phyloP scores from a whole-genome alignment of 306 rosid genomes.

The Benincasa hispida region DNA sequence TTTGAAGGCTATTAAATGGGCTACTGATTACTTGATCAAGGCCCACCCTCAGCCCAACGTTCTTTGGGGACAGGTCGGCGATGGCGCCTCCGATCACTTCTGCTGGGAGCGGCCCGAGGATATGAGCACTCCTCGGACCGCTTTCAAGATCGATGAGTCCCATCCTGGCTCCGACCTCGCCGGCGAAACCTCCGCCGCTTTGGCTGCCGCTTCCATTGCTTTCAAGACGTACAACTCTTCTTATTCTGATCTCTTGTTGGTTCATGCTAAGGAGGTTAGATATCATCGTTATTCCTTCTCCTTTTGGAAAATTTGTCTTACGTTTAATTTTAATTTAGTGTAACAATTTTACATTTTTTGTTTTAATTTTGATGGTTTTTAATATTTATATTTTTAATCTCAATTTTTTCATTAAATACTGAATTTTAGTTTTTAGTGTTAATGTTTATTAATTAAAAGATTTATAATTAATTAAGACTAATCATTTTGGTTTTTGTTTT shows the following conservation, averaged over 20 bases:
- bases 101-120: constrained; percentile 93
- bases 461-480: no score
- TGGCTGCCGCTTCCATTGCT: constrained; percentile 77
- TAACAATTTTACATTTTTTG: no score
- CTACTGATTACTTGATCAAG: constrained; percentile 69
- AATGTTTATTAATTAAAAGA: no score
- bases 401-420: no score
- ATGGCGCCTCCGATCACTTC: constrained; percentile 75
- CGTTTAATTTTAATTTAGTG: no score
- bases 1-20: constrained; percentile 74
- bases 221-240: constrained; percentile 69
- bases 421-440: no score
- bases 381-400: no score
- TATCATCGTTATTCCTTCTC: neutral
- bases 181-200: constrained; percentile 86
- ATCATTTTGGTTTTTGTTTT: no score
- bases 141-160: constrained; percentile 56
- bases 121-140: constrained; percentile 65
- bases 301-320: no score
- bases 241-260: constrained; percentile 49
- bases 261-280: constrained; percentile 52
- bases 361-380: no score
- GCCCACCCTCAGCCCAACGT: constrained; percentile 74
- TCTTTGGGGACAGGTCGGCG: constrained; percentile 95
- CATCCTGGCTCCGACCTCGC: constrained; percentile 90